Conservation (phyloP, 352 stramenopile genomes). For the Globisporangium alternatum region DNA sequence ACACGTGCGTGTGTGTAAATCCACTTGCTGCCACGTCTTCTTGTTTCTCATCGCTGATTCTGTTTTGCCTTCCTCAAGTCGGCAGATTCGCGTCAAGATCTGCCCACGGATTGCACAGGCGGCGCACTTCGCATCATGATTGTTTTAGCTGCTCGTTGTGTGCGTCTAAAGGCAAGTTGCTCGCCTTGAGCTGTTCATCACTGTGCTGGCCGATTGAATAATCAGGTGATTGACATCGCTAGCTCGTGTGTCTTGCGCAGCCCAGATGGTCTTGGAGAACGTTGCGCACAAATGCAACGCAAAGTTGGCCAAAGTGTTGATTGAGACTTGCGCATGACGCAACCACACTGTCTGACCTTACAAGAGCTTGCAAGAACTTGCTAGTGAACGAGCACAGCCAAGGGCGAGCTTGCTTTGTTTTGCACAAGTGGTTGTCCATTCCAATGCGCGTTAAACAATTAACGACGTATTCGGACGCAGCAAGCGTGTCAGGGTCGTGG, state of each 20-base stretch:
- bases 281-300: neutral
- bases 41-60: constrained; percentile 5
- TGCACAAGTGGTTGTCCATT: neutral
- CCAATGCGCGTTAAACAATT: neutral
- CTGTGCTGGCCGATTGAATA: too few relatives aligned
- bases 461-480: neutral
- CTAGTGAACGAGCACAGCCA: neutral
- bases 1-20: neutral
- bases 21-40: neutral
- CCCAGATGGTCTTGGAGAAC: neutral
- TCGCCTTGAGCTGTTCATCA: neutral
- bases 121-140: neutral
- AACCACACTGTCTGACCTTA: neutral
- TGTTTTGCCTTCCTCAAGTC: neutral
- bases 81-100: neutral
- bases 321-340: neutral
- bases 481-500: neutral
- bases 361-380: too few relatives aligned
- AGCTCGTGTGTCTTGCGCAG: neutral
- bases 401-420: neutral
- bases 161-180: neutral
- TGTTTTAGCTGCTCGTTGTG: neutral
- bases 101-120: neutral
- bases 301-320: too few relatives aligned
- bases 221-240: too few relatives aligned